Percentiles rank a stretch among this genome's conserved stretches.
Evolutionary conservation across 202 grass and related monocot genomes (phyloP).

Genomic region (Panicum virgatum): DNA sequence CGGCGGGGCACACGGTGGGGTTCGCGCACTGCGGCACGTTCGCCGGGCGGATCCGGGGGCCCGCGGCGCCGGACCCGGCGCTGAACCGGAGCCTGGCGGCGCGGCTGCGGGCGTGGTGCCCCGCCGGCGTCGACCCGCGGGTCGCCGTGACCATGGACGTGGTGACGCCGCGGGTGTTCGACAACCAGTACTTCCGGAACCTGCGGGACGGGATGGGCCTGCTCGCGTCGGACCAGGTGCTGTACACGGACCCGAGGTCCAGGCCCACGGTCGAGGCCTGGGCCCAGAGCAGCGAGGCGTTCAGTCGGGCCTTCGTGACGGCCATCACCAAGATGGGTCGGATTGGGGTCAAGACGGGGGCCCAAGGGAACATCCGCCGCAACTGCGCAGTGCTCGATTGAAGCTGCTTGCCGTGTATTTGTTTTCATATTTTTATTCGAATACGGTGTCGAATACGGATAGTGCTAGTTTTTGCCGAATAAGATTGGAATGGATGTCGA

Average conservation of each 20-base stretch:
- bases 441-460: no score
- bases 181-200: conserved; percentile 86
- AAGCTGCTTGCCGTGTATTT: no score
- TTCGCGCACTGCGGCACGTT: conserved; percentile 61
- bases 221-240: conserved; percentile 61
- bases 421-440: no score
- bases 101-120: conserved; percentile 44
- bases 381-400: conserved; percentile 57
- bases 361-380: conserved; percentile 58
- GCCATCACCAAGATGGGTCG: conserved; percentile 72
- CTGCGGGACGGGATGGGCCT: conserved; percentile 64
- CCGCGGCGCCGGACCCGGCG: conserved; percentile 36
- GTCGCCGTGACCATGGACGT: conserved; percentile 48
- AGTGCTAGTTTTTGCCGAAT: no score
- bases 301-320: conserved; percentile 47
- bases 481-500: no score
- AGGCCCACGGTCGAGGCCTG: conserved; percentile 47
- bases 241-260: conserved; percentile 52
- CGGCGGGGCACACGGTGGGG: conserved; percentile 59
- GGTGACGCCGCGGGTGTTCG: conserved; percentile 47
- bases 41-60: conserved; percentile 18
- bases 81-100: conserved; percentile 39
- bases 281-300: conserved; percentile 47
- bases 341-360: conserved; percentile 59
- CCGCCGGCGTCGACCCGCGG: conserved; percentile 36